Base-by-base conservation (phyloP, 78 protist genomes). In the Dictyostelium firmibasis region DNA sequence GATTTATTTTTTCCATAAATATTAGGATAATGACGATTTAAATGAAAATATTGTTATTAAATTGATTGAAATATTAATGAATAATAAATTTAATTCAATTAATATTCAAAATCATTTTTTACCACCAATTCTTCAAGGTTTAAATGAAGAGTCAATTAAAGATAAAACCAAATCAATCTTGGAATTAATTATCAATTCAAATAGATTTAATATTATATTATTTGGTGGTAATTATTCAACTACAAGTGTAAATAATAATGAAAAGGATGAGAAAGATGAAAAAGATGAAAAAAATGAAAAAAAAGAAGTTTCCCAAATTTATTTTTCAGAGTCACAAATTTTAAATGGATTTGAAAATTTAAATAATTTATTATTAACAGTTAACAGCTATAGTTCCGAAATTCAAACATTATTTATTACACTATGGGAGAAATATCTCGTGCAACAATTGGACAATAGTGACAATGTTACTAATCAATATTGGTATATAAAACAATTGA, bases 101-200 rank as follows among this genome's bases (percentile, higher is more conserved):
- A 77, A 25, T 77, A n/a, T 77, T 41, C 64, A 41, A 43, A 77
- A 77, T 43, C 27, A 77, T 41, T 23, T 77, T 8, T 8, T 77
- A 77, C 83, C 50, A 41, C 83, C 83, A 35, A 77, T 77, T 20
- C 47, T 77, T 38, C 83, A 77, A 77, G 50, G 83, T 4, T n/a
- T 77, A 43, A 77, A 77, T 77, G 83, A 77, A 23, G 81, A 36
- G 7, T 35, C 20, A 1, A 41, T 77, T 41, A n/a, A 20, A 18
- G 33, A 77, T 18, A 77, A 77, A 20, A 10, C 83, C 2, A 77
- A 41, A 41, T 20, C 18, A 41, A 35, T 77, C 20, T 77, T 77
- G n/a, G n/a, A 77, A 41, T 35, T 13, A 23, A 77, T 77, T 77
- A 77, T 77, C 11, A 77, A 77, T 77, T 77, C 83, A 41, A 75